Percentiles rank a stretch among this genome's conserved stretches.
Evolutionary conservation across 1,139 yeast species (phyloP).

Genomic region (Geotrichum klebahnii): DNA sequence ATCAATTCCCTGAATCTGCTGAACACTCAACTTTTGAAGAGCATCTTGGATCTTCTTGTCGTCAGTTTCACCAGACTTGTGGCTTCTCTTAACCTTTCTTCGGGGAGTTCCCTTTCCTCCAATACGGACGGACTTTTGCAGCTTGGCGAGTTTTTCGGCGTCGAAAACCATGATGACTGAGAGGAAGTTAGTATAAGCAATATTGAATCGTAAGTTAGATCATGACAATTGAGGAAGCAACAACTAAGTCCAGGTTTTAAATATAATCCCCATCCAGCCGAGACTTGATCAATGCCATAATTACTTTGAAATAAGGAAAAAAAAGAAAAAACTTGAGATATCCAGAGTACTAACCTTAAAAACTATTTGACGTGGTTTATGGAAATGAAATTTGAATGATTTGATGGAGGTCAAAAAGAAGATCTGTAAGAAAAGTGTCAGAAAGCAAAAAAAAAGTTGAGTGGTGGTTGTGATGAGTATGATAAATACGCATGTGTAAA

Average conservation of each 20-base stretch:
- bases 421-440: conserved; percentile 6
- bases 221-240: too few species aligned
- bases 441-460: conserved; percentile 6
- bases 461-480: conserved; percentile 8
- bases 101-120: conserved; percentile 51
- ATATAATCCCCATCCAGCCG: too few species aligned
- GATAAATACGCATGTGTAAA: background rate
- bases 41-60: conserved; percentile 90
- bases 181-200: too few species aligned
- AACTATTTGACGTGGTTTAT: too few species aligned
- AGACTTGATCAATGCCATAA: too few species aligned
- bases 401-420: too few species aligned
- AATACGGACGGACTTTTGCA: conserved; percentile 43
- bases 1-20: conserved; percentile 82
- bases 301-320: too few species aligned
- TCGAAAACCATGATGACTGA: conserved; percentile 30
- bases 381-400: too few species aligned
- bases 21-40: conserved; percentile 84
- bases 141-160: conserved; percentile 41
- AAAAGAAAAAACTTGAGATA: too few species aligned
- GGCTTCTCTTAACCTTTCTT: conserved; percentile 78
- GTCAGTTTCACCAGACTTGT: conserved; percentile 60
- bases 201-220: too few species aligned
- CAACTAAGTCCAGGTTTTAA: too few species aligned
- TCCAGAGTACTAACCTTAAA: too few species aligned